Evolutionary conservation across 768 basidiomycete genomes (phyloP), one percentile per base, ranked within the genome.

Genomic region (Phaeotremella fagi): DNA sequence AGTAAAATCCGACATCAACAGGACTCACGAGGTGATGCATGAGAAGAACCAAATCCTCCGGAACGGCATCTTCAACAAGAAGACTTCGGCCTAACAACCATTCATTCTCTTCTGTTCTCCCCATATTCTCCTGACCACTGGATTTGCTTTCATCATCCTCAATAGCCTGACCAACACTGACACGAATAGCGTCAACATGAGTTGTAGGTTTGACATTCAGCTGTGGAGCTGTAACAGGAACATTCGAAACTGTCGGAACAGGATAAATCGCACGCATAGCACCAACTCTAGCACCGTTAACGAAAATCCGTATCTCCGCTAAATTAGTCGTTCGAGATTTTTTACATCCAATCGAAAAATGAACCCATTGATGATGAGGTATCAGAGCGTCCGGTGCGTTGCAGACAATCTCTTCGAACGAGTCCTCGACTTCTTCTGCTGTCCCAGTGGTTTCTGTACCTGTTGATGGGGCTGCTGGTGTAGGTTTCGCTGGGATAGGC

Each of bases 281-380:
- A 9, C 68, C 70, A 5, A 70, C 63, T 31, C 72, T 48, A 4
- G 57, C 45, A 12, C 72, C 72, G 52, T 74, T 66, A 38, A 74
- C 50, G 31, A 70, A 65, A 3, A 74, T 55, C 15, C 68, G 55
- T 3, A 60, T 55, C 26, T 70, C 68, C 14, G 54, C 62, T 3
- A 41, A 20, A 16, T 64, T 62, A 2, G 50, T 22, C 5, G 55
- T 55, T 51, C 64, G 68, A 26, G 64, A 55, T 42, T 66, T 66
- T 9, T 70, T 57, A 23, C 61, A 56, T 1, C 57, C 59, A 14
- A 74, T 25, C 1, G 60, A 56, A 46, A 74, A 64, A 43, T 74
- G 72, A 7, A 71, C 65, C 70, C 70, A 74, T 48, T 65, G 58
- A 37, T 60, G 58, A 46, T 74, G 72, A 4, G 68, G 68, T 4